Conservation (phyloP, 495 filamentous ascomycete species). For the Aspergillus heteromorphus region DNA sequence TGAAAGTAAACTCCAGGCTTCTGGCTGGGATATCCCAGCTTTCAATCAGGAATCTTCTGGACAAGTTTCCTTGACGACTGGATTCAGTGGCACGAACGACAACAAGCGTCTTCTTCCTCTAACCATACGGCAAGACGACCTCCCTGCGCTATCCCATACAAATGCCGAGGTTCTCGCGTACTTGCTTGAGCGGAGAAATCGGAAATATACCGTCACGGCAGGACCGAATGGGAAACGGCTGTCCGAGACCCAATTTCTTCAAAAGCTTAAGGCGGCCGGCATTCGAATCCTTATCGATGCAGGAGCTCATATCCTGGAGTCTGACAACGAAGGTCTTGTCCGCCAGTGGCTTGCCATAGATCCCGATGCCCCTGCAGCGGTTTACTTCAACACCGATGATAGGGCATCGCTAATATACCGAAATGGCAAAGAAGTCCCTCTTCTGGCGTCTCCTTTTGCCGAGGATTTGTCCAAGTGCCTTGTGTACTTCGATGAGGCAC, state of each 20-base stretch:
- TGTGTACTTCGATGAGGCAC: conserved; percentile 69
- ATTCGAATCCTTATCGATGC: conserved; percentile 60
- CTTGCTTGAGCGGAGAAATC: conserved; percentile 36
- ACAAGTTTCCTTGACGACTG: conserved; percentile 44
- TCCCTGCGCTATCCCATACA: conserved; percentile 50
- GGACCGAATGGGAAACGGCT: not conserved
- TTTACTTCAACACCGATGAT: conserved; percentile 51
- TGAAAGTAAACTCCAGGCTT: conserved; percentile 54
- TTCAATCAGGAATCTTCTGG: conserved; percentile 15
- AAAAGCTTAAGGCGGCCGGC: conserved; percentile 45
- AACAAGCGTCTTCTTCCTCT: conserved; percentile 53
- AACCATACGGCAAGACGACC: conserved; percentile 51
- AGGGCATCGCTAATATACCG: conserved; percentile 40
- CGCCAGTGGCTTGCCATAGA: conserved; percentile 43
- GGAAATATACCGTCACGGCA: conserved; percentile 1
- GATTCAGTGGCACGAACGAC: conserved; percentile 72
- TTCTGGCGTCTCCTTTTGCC: conserved; percentile 54
- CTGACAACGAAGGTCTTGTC: conserved; percentile 46
- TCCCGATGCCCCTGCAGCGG: conserved; percentile 40
- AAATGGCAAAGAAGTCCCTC: conserved; percentile 36
- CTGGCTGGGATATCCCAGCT: conserved; percentile 59
- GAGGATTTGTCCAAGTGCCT: conserved; percentile 55
- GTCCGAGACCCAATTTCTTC: conserved; percentile 10
- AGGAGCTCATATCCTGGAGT: conserved; percentile 63
- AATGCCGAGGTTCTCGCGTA: conserved; percentile 59